phyloP scores from a whole-genome alignment of 2,329 filamentous ascomycete genomes.

The Chlorencoelia australis region DNA sequence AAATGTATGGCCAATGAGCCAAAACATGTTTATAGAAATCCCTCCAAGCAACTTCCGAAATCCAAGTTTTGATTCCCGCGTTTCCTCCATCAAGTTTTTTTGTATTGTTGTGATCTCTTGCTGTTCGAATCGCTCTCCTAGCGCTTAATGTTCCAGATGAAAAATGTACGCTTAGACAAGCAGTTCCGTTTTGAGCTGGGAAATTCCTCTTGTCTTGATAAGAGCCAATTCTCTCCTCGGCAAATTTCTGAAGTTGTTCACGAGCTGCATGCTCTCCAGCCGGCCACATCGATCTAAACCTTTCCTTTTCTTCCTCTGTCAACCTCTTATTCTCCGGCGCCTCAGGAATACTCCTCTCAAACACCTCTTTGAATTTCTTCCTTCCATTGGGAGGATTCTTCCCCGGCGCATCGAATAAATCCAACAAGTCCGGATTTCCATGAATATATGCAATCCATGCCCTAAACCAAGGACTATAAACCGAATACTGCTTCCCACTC shows the following conservation, averaged over 20 bases:
- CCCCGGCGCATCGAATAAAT: slow-evolving; percentile 46
- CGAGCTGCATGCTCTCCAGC: slow-evolving; percentile 65
- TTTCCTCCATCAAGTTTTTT: slow-evolving; percentile 57
- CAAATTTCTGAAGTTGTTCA: slow-evolving; percentile 54
- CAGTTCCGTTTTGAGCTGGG: slow-evolving; percentile 52
- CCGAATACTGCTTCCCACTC: slow-evolving; percentile 67
- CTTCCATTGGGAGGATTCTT: slow-evolving; percentile 40
- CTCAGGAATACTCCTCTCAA: slow-evolving; percentile 48
- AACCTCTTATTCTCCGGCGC: slow-evolving; percentile 55
- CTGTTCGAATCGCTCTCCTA: slow-evolving; percentile 54
- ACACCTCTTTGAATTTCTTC: slow-evolving; percentile 43
- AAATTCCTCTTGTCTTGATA: slow-evolving; percentile 61
- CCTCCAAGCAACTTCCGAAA: slow-evolving; percentile 75
- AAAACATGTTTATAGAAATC: slow-evolving; percentile 86
- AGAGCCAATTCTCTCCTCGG: slow-evolving; percentile 47
- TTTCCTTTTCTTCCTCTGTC: slow-evolving; percentile 45
- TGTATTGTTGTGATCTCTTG: slow-evolving; percentile 51
- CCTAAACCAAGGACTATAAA: slow-evolving; percentile 76
- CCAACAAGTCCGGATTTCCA: slow-evolving; percentile 55
- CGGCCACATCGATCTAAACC: slow-evolving; percentile 55
- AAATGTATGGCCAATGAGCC: slow-evolving; percentile 75
- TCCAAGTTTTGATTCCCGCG: slow-evolving; percentile 61
- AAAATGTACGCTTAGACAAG: slow-evolving; percentile 61
- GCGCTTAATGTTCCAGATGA: slow-evolving; percentile 58
- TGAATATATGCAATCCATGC: slow-evolving; percentile 68